Percentiles rank a stretch among this genome's conserved stretches.
These are phyloP conservation scores for Neurospora sp. DNA, from an alignment of 495 filamentous ascomycete genomes.

Conservation along the genomic window DNA sequence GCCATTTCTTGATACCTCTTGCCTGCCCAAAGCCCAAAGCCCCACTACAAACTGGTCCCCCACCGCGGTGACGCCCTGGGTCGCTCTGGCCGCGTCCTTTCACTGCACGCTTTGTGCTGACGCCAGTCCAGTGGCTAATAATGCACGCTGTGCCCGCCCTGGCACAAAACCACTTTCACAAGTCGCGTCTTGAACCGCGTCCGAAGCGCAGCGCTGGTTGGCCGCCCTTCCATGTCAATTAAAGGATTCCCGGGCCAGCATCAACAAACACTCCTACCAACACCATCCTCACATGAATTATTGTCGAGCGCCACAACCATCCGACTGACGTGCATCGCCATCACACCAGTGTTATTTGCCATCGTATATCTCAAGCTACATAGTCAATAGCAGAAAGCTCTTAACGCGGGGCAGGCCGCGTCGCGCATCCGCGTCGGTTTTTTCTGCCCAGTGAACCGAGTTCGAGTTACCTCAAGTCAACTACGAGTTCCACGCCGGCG, in stretches of 20 bases:
- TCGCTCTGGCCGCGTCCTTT: neutral
- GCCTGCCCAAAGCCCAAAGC: neutral
- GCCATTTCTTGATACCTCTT: neutral
- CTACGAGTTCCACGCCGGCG: neutral
- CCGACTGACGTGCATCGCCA: neutral
- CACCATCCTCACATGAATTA: neutral
- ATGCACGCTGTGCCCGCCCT: neutral
- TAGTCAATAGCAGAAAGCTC: neutral
- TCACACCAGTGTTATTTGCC: neutral
- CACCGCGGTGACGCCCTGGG: neutral
- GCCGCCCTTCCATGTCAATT: neutral
- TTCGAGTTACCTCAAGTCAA: neutral
- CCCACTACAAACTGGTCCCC: neutral
- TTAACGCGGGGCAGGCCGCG: neutral
- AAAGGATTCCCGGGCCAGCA: neutral
- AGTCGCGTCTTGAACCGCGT: conserved; percentile 8
- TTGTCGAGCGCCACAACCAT: neutral
- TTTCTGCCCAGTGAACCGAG: neutral
- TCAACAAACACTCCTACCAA: conserved; percentile 1
- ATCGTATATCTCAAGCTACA: neutral
- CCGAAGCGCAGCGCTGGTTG: conserved; percentile 1
- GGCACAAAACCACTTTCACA: neutral
- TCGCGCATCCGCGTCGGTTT: neutral
- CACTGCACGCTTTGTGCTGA: neutral
- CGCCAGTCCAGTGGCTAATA: neutral